Evolutionary conservation across 352 stramenopile species (phyloP).

Genomic region (Pythium monospermum): DNA sequence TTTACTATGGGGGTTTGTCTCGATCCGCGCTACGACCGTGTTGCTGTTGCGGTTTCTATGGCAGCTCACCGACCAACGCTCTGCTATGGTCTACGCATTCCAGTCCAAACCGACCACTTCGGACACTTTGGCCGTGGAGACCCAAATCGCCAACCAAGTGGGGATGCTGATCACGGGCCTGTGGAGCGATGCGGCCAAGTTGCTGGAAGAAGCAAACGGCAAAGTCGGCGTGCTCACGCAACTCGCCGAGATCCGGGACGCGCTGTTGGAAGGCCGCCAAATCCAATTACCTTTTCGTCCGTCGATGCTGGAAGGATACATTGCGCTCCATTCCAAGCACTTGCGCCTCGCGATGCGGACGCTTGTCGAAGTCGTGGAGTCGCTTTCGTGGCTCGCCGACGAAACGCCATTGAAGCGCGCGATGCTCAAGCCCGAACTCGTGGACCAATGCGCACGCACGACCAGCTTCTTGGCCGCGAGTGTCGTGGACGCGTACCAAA

Average conservation of each 20-base stretch:
- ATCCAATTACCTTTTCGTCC: conserved; percentile 24
- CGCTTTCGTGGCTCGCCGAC: conserved; percentile 57
- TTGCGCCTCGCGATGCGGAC: conserved; percentile 54
- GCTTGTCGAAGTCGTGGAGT: conserved; percentile 56
- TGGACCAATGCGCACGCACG: conserved; percentile 58
- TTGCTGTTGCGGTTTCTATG: conserved; percentile 63
- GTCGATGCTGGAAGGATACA: conserved; percentile 31
- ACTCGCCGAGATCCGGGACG: conserved; percentile 53
- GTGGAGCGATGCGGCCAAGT: conserved; percentile 64
- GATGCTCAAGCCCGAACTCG: conserved; percentile 50
- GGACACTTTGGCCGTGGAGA: background rate
- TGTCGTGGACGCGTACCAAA: conserved; percentile 35
- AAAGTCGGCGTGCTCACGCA: conserved; percentile 62
- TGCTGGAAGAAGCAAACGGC: conserved; percentile 58
- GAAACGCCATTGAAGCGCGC: conserved; percentile 35
- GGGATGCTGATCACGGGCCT: conserved; percentile 54
- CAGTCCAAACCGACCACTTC: conserved; percentile 9
- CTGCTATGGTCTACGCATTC: conserved; percentile 25
- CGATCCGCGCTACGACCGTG: conserved; percentile 49
- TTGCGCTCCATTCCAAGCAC: conserved; percentile 70
- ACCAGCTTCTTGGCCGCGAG: conserved; percentile 55
- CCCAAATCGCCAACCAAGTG: conserved; percentile 29
- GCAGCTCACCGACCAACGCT: conserved; percentile 44
- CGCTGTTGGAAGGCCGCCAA: conserved; percentile 14
- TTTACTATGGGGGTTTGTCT: conserved; percentile 66